Percentiles rank a stretch among this genome's conserved stretches.
phyloP scores from a whole-genome alignment of 2,329 filamentous ascomycete genomes.

The Ceratocystis alfenasii region DNA sequence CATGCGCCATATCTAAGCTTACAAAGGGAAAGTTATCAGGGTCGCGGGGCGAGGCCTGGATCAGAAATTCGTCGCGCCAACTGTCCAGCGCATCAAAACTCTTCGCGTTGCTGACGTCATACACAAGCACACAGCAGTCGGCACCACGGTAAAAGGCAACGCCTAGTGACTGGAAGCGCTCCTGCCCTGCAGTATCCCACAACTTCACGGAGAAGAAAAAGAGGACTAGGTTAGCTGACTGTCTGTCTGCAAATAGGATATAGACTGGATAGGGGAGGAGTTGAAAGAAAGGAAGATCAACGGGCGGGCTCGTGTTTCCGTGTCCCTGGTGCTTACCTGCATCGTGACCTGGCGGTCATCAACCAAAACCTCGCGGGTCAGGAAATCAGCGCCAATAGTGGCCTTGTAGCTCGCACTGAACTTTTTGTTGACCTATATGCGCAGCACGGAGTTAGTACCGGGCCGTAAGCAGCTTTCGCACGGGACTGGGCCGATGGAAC shows the following conservation, averaged over 20 bases:
- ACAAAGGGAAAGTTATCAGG: conserved; percentile 98
- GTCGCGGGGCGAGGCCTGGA: conserved; percentile 91
- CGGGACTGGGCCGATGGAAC: not conserved
- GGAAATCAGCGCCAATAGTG: conserved; percentile 95
- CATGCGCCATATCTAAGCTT: conserved; percentile 30
- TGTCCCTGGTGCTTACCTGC: conserved; percentile 53
- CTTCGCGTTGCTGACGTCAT: conserved; percentile 98
- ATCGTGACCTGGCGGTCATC: conserved; percentile 97
- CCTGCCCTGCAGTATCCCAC: conserved; percentile 95
- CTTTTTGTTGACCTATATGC: conserved; percentile 93
- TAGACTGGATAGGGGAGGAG: not conserved
- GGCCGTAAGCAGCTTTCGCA: not conserved
- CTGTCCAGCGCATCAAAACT: conserved; percentile 97
- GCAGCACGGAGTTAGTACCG: not conserved
- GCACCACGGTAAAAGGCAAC: conserved; percentile 96
- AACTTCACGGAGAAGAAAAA: conserved; percentile 43
- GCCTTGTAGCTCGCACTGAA: conserved; percentile 99
- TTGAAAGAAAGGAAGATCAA: not conserved
- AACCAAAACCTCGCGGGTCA: conserved; percentile 94
- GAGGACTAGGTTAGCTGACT: not conserved
- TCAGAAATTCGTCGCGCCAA: conserved; percentile 96
- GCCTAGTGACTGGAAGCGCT: conserved; percentile 92
- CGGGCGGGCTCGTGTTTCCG: not conserved
- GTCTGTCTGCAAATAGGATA: not conserved
- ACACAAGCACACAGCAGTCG: conserved; percentile 95